Base-by-base conservation (phyloP, 805 yeast species). In the Saturnispora besseyi region DNA sequence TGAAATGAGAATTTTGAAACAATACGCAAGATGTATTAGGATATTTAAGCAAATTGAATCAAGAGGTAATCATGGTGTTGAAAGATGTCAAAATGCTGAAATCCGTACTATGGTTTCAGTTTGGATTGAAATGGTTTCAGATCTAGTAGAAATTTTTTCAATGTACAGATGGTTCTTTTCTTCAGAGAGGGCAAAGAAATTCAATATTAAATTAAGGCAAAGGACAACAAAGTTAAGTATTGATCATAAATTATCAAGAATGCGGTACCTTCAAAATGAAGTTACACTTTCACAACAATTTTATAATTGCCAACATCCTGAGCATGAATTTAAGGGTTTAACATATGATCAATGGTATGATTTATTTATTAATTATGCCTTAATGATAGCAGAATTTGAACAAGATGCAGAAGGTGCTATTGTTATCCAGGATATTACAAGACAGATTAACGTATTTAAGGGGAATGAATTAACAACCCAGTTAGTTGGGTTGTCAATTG, bases 41-140 rank as follows among this genome's bases (percentile, higher is more conserved):
- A 72, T 83, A 46, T 68, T 72, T 32, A 67, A 67, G 0, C 78
- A 78, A 3, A 55, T 80, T 37, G 74, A 70, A 40, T 57, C 62
- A 3, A 8, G 45, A 36, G 40, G 50, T 30, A 18, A 34, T 49
- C 21, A 43, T 32, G 28, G 53, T 22, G 26, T 52, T 31, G 29
- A 54, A 37, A 24, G 83, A 82, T n/a, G 21, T 6, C 37, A 48
- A 29, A 42, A 15, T 21, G 42, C 50, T 15, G 51, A 48, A 18
- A 29, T 52, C 3, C 53, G 49, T 30, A 54, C 67, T 64, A 13
- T 79, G 78, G 85, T 93, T 0, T 77, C 87, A 2, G 58, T 64
- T 52, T 93, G 98, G 98, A 75, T 87, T 55, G 87, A 87, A 53
- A 70, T 81, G 5, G 96, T 91, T 0, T 77, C 87, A 2, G 95